phyloP scores from a whole-genome alignment of 192 early-diverging fungal species.

The Coemansia aciculifera region DNA sequence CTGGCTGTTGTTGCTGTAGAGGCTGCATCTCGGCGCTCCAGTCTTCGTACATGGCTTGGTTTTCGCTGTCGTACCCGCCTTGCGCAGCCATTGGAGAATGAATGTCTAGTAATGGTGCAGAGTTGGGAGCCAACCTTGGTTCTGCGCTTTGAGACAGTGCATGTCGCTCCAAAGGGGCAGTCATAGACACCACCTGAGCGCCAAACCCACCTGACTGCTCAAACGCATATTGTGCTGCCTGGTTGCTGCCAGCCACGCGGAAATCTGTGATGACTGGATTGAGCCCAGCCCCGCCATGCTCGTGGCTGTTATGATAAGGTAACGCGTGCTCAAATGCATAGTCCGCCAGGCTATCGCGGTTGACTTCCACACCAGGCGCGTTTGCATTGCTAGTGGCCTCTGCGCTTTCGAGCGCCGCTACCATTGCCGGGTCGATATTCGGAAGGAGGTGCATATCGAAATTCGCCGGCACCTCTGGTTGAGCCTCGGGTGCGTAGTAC shows the following conservation, averaged over 20 bases:
- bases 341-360: neutral
- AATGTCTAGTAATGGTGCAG: slow-evolving; percentile 8
- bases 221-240: slow-evolving; percentile 7
- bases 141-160: neutral
- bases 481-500: slow-evolving; percentile 33
- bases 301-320: slow-evolving; percentile 1
- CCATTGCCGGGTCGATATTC: slow-evolving; percentile 1
- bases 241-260: slow-evolving; percentile 9
- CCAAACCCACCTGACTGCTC: slow-evolving; percentile 15
- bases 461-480: slow-evolving; percentile 44
- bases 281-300: neutral
- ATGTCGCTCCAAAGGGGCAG: slow-evolving; percentile 12
- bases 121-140: slow-evolving; percentile 1
- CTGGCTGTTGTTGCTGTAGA: neutral
- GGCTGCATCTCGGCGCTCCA: neutral
- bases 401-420: slow-evolving; percentile 7
- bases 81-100: slow-evolving; percentile 8
- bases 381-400: neutral
- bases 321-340: slow-evolving; percentile 2
- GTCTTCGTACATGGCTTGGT: slow-evolving; percentile 4
- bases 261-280: slow-evolving; percentile 9
- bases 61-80: slow-evolving; percentile 1
- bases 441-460: slow-evolving; percentile 34
- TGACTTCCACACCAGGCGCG: neutral
- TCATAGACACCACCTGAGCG: slow-evolving; percentile 13